Percentiles rank a stretch among this genome's conserved stretches.
phyloP scores from a whole-genome alignment of 2,329 filamentous ascomycete genomes.

The Furcasterigmium sp. region DNA sequence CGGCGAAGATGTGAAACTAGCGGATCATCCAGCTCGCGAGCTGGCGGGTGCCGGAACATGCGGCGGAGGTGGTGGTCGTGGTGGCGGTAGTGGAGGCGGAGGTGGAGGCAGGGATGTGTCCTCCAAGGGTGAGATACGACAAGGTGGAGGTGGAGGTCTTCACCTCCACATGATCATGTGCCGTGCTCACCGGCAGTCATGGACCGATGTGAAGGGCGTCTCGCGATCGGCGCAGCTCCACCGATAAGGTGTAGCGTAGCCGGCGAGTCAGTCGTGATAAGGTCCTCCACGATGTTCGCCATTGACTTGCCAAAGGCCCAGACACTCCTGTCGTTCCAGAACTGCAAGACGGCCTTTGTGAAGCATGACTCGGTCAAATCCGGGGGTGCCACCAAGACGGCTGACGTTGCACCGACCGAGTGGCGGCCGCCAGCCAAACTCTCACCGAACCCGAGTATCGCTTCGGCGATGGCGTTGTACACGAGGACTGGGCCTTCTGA shows the following conservation, averaged over 20 bases:
- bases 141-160: neutral
- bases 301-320: constrained; percentile 12
- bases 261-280: constrained; percentile 5
- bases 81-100: neutral
- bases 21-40: neutral
- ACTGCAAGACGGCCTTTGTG: constrained; percentile 9
- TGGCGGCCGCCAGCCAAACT: neutral
- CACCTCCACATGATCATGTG: neutral
- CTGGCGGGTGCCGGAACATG: neutral
- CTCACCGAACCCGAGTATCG: constrained; percentile 3
- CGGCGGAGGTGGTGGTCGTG: neutral
- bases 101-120: neutral
- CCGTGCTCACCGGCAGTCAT: neutral
- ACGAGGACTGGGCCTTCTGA: constrained; percentile 17
- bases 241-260: constrained; percentile 2
- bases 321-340: constrained; percentile 12
- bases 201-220: neutral
- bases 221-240: constrained; percentile 2
- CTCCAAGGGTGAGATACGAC: too few species aligned
- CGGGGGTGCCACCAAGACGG: constrained; percentile 5
- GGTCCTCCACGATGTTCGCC: constrained; percentile 11
- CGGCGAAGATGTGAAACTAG: too few species aligned
- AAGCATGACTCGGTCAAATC: constrained; percentile 11
- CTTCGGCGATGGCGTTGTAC: constrained; percentile 18
- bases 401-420: constrained; percentile 4